Base-by-base conservation (phyloP, 1,139 yeast species). In the Spathaspora sp. region DNA sequence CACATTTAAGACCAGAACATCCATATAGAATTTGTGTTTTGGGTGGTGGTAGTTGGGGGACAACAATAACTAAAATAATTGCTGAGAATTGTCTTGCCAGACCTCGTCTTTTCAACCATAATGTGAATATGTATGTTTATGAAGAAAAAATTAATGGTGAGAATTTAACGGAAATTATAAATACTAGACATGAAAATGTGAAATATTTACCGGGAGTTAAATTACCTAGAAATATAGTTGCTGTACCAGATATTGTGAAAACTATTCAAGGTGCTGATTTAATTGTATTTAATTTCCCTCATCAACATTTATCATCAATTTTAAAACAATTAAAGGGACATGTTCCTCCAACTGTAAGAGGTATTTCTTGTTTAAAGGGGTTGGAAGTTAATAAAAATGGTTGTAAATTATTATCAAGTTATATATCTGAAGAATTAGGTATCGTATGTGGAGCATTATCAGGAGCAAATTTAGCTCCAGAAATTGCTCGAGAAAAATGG, bases 1-100 rank as follows among this genome's bases (percentile, higher is more conserved):
- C 29, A 9, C 29, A 26, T 6, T 4, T 60, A 44, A 46, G 59
- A 3, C 68, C 71, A 17, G 66, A 54, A 29, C 61, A 60, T 39
- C 75, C 76, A 3, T 73, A 71, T 58, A 65, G 60, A 52, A 63
- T 74, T 39, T 69, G 75, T 46, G 72, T 74, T 23, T 65, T 74
- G 49, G 80, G 80, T 16, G 72, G 78, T 24, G 79, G 80, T 29
- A 74, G 74, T 56, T 74, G 79, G 79, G 80, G 79, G 34, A 74
- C 78, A 44, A 71, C 79, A 41, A 70, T 74, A 43, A 78, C 80
- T 46, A 74, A 74, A 53, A 67, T 74, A 39, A 50, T 73, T 23
- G 76, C 79, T 17, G 79, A 74, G 57, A 74, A 74, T 59, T 67
- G 76, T 31, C 55, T 57, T 16, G 65, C 69, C 16, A 67, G 72